Percentiles rank a stretch among this genome's conserved stretches.
Conservation (phyloP, 2,329 filamentous ascomycete genomes). For the Fusarium tjaetaba region DNA sequence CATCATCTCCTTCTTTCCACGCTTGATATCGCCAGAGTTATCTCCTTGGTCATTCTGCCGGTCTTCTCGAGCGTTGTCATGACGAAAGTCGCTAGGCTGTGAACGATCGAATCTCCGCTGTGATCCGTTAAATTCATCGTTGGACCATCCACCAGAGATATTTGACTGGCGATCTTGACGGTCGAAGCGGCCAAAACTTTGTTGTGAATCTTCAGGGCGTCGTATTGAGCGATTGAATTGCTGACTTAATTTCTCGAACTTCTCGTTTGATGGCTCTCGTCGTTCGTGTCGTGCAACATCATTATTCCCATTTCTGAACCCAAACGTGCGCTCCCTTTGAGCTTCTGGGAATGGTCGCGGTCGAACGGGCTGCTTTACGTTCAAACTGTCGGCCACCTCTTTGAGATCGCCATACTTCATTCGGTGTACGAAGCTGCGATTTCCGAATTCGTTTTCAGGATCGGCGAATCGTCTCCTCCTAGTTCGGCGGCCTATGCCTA, state of each 20-base stretch:
- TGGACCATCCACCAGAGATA: not conserved
- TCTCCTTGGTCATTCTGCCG: conserved; percentile 18
- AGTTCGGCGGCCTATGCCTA: conserved; percentile 53
- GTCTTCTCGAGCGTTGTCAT: conserved; percentile 7
- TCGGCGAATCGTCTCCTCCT: conserved; percentile 64
- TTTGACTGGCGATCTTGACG: not conserved
- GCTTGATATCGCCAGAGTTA: conserved; percentile 4
- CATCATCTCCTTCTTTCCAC: conserved; percentile 47
- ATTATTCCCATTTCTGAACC: not conserved
- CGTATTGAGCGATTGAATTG: not conserved
- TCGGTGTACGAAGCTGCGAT: conserved; percentile 65
- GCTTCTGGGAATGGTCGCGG: conserved; percentile 36
- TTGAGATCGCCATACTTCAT: conserved; percentile 57
- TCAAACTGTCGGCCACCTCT: conserved; percentile 40
- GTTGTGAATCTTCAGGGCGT: conserved; percentile 3
- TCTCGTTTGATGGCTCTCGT: not conserved
- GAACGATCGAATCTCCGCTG: conserved; percentile 8
- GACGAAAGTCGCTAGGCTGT: conserved; percentile 10
- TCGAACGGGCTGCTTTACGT: conserved; percentile 42
- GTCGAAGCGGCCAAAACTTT: not conserved
- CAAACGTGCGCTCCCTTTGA: conserved; percentile 6
- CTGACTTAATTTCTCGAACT: not conserved
- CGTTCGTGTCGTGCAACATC: not conserved
- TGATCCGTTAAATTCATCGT: conserved; percentile 5
- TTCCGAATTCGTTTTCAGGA: conserved; percentile 60